phyloP scores from a whole-genome alignment of 768 basidiomycete genomes.

The Psilocybe tampanensis region DNA sequence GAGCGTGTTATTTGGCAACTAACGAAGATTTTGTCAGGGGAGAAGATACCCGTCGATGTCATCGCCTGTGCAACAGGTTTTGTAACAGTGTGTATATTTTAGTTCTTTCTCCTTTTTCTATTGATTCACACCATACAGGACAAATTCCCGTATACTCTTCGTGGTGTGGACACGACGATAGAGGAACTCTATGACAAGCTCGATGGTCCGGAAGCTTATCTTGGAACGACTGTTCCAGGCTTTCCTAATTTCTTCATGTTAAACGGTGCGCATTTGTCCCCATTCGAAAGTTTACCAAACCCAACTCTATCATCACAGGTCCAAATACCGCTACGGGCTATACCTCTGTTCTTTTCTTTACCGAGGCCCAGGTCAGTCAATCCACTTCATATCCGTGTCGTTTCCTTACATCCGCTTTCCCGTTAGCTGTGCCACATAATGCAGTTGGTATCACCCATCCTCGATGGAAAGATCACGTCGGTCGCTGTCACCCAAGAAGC shows the following conservation, averaged over 20 bases:
- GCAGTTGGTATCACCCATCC: conserved; percentile 42
- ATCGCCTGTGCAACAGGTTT: conserved; percentile 45
- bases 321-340: conserved; percentile 48
- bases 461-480: conserved; percentile 33
- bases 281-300: background rate
- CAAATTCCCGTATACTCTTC: conserved; percentile 33
- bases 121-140: conserved; percentile 26
- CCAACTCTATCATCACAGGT: conserved; percentile 25
- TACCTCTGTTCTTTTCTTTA: conserved; percentile 44
- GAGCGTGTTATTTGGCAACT: background rate
- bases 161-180: conserved; percentile 33
- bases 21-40: conserved; percentile 24
- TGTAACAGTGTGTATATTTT: conserved; percentile 11
- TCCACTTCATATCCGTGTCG: background rate
- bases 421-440: conserved; percentile 43
- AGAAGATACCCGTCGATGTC: conserved; percentile 37
- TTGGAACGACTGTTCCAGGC: conserved; percentile 43
- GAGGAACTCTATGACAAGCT: conserved; percentile 40
- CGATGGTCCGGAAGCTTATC: conserved; percentile 46
- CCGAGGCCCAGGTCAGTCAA: conserved; percentile 41
- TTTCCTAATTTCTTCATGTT: conserved; percentile 50
- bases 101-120: background rate
- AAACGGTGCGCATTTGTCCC: conserved; percentile 30
- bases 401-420: background rate
- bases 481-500: conserved; percentile 38